Conservation (phyloP, 352 stramenopile species). For the Achlya hypogyna region DNA sequence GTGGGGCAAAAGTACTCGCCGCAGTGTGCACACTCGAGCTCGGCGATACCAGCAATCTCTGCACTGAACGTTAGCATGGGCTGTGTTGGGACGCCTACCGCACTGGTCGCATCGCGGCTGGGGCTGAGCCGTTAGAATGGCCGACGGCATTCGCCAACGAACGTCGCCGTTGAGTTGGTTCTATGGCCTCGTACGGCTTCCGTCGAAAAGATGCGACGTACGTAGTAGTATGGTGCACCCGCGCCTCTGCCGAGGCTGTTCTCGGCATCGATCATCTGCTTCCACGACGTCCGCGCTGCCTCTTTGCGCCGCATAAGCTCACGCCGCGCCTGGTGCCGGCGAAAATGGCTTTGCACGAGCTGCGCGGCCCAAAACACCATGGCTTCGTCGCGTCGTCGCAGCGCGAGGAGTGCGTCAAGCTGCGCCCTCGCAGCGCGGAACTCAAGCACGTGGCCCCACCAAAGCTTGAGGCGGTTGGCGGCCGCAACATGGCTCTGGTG, state of each 20-base stretch:
- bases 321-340: conserved; percentile 31
- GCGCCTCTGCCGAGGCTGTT: conserved; percentile 58
- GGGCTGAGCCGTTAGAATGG: conserved; percentile 71
- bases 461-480: conserved; percentile 36
- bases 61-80: background rate
- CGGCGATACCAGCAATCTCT: conserved; percentile 41
- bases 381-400: conserved; percentile 35
- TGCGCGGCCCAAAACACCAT: conserved; percentile 64
- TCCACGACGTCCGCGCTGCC: conserved; percentile 72
- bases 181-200: conserved; percentile 23
- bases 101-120: conserved; percentile 84
- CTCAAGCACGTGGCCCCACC: conserved; percentile 9
- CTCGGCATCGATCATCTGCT: conserved; percentile 83
- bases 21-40: conserved; percentile 84
- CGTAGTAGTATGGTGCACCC: conserved; percentile 88
- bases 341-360: conserved; percentile 61
- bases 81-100: conserved; percentile 28
- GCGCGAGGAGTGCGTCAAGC: conserved; percentile 36
- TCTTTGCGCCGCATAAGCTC: conserved; percentile 30
- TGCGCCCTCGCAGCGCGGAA: conserved; percentile 16
- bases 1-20: conserved; percentile 86
- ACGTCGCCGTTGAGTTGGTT: conserved; percentile 89
- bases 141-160: conserved; percentile 82
- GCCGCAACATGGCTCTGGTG: conserved; percentile 28
- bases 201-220: conserved; percentile 22